A percentile compares a stretch with the other conserved stretches of the same genome.
These are phyloP conservation scores for Elasticomyces elasticus DNA, from an alignment of 495 filamentous ascomycete genomes.

Conservation along the genomic window DNA sequence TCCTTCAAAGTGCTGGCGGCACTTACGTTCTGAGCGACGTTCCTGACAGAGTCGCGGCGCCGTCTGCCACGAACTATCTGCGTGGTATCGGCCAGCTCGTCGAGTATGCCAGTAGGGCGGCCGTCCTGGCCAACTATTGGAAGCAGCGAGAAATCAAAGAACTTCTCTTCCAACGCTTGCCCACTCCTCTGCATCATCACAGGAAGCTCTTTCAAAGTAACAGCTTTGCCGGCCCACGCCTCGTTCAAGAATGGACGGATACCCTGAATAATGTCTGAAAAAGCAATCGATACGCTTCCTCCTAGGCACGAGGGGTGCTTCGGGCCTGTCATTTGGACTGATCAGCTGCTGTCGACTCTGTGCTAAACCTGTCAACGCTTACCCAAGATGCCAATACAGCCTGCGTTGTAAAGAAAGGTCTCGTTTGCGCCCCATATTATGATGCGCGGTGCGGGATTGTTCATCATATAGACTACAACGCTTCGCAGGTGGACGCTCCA, in stretches of 20 bases:
- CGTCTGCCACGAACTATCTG: slow-evolving; percentile 50
- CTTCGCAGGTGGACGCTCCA: slow-evolving; percentile 52
- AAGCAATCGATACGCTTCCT: slow-evolving; percentile 47
- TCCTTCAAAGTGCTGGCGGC: slow-evolving; percentile 50
- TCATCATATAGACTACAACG: slow-evolving; percentile 55
- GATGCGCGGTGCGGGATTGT: slow-evolving; percentile 57
- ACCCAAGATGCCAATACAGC: slow-evolving; percentile 46
- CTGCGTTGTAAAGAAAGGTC: slow-evolving; percentile 61
- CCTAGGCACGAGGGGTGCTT: slow-evolving; percentile 62
- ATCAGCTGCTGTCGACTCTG: neutral
- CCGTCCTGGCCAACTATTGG: slow-evolving; percentile 54
- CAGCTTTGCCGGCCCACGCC: slow-evolving; percentile 52
- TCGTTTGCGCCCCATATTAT: slow-evolving; percentile 59
- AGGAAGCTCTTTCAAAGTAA: slow-evolving; percentile 58
- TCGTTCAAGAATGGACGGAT: slow-evolving; percentile 46
- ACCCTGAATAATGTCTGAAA: slow-evolving; percentile 55
- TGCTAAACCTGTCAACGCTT: neutral
- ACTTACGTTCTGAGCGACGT: slow-evolving; percentile 53
- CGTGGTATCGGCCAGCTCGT: slow-evolving; percentile 54
- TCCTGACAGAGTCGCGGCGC: slow-evolving; percentile 52
- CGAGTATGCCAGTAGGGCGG: slow-evolving; percentile 38
- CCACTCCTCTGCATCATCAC: slow-evolving; percentile 51
- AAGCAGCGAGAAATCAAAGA: slow-evolving; percentile 56
- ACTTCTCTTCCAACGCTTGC: slow-evolving; percentile 50
- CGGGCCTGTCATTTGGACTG: slow-evolving; percentile 38